Conservation (phyloP, 768 basidiomycete species). For the Phanerochaete carnosa region DNA sequence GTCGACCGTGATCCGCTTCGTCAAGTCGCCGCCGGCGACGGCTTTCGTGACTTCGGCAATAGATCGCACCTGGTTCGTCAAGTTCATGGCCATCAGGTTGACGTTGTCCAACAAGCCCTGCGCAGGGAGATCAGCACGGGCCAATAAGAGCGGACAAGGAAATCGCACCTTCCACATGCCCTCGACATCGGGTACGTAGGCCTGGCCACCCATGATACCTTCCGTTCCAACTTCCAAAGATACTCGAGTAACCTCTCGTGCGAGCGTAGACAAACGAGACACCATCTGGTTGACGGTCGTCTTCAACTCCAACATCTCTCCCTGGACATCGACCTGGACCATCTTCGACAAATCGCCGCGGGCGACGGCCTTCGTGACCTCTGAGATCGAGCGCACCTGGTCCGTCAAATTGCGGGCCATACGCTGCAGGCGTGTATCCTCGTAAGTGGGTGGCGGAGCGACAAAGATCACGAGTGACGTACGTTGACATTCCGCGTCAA, state of each 20-base stretch:
- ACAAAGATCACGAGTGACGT: constrained; percentile 23
- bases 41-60: constrained; percentile 95
- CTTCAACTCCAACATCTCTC: constrained; percentile 89
- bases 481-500: constrained; percentile 90
- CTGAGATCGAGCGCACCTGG: constrained; percentile 89
- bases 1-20: constrained; percentile 89
- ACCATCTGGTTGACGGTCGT: constrained; percentile 81
- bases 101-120: constrained; percentile 74
- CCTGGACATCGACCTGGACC: constrained; percentile 90
- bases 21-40: constrained; percentile 89
- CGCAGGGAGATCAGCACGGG: background rate
- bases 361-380: constrained; percentile 77
- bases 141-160: background rate
- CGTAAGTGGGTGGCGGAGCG: background rate
- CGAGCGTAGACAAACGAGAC: constrained; percentile 65
- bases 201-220: constrained; percentile 92
- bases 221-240: constrained; percentile 90
- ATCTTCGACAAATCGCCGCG: constrained; percentile 79
- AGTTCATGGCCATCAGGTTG: constrained; percentile 86
- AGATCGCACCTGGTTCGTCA: constrained; percentile 89
- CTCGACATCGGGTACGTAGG: constrained; percentile 86
- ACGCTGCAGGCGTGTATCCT: constrained; percentile 45
- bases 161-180: constrained; percentile 85
- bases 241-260: constrained; percentile 86
- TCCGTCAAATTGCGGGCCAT: constrained; percentile 85